Conservation (phyloP, 2,329 filamentous ascomycete species). For the Colletotrichum sp. region DNA sequence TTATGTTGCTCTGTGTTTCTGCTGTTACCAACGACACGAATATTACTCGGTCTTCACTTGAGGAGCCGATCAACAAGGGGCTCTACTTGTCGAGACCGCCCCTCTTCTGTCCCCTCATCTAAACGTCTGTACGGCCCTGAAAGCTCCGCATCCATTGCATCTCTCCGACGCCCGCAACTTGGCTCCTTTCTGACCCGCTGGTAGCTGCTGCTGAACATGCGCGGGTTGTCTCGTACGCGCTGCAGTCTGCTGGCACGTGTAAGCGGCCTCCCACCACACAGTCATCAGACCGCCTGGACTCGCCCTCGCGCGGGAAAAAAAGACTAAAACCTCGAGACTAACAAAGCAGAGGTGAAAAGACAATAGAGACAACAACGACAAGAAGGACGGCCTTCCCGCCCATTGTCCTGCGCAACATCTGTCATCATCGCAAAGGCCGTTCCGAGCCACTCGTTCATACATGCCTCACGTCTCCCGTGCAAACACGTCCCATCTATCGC, state of each 20-base stretch:
- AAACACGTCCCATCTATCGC: background rate
- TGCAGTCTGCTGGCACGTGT: background rate
- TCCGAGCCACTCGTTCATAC: background rate
- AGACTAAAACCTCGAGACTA: background rate
- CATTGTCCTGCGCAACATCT: background rate
- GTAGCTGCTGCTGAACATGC: background rate
- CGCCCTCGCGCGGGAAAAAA: background rate
- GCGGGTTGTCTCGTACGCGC: background rate
- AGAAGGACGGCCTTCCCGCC: background rate
- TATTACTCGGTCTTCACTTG: background rate
- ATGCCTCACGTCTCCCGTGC: background rate
- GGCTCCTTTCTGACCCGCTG: background rate
- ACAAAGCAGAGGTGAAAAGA: background rate
- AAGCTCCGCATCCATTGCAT: background rate
- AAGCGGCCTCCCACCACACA: background rate
- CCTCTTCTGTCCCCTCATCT: background rate
- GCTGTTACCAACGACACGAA: background rate
- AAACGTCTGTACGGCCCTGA: background rate
- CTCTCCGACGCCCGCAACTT: slow-evolving; percentile 14
- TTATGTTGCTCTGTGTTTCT: background rate
- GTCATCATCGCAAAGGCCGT: background rate
- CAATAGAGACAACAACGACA: background rate
- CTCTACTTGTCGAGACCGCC: background rate
- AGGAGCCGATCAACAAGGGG: background rate
- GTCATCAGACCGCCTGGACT: background rate